Conservation (phyloP, 106 monocot genomes). For the Dendrobium chrysotoxum region DNA sequence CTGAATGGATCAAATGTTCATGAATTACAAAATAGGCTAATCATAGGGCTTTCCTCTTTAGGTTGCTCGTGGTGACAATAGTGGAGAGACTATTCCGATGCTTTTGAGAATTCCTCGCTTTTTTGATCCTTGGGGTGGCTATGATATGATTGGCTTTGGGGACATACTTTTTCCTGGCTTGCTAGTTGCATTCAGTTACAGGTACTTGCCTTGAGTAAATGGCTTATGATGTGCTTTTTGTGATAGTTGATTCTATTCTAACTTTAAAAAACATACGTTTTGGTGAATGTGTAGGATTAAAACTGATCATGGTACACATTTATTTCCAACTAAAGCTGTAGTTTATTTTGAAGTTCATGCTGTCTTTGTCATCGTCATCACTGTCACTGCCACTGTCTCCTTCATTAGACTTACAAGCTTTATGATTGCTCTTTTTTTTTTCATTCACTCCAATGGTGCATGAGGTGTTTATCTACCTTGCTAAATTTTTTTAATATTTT, state of each 20-base stretch:
- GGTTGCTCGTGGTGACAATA: slow-evolving; percentile 90
- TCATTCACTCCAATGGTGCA: too few relatives aligned
- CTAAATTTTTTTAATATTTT: too few relatives aligned
- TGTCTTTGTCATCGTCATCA: background rate
- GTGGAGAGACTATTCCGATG: slow-evolving; percentile 94
- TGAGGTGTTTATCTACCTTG: too few relatives aligned
- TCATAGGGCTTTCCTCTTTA: slow-evolving; percentile 12
- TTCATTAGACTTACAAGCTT: background rate
- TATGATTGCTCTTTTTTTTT: too few relatives aligned
- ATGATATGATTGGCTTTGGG: slow-evolving; percentile 99
- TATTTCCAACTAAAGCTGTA: background rate
- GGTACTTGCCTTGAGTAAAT: slow-evolving; percentile 32
- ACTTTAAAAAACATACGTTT: background rate
- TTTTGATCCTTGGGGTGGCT: slow-evolving; percentile 97
- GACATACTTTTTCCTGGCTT: slow-evolving; percentile 98
- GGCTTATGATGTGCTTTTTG: background rate
- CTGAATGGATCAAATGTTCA: background rate
- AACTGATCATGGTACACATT: background rate
- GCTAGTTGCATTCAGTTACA: slow-evolving; percentile 91
- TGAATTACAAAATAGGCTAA: background rate
- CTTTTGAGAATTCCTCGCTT: slow-evolving; percentile 83
- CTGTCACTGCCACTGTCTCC: background rate
- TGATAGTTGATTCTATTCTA: background rate
- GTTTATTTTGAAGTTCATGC: background rate
- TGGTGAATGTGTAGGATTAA: background rate